Evolutionary conservation across 805 yeast genomes (phyloP).

Genomic region (Suhomyces xylopsoci): DNA sequence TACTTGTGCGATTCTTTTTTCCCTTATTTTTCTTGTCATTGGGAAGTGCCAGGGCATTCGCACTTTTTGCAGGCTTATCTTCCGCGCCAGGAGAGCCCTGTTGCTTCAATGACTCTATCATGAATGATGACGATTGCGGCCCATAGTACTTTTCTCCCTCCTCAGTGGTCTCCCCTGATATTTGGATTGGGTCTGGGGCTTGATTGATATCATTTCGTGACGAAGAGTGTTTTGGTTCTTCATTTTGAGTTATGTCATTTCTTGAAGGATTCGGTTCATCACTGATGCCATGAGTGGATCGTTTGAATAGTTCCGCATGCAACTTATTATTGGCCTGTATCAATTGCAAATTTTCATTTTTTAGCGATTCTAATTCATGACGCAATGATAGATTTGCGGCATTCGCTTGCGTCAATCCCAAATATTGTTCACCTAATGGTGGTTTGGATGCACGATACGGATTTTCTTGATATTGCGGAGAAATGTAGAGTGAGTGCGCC

Average conservation of each 20-base stretch:
- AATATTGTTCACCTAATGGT: neutral
- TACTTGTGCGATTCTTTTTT: neutral
- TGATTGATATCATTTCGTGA: neutral
- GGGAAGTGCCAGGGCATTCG: neutral
- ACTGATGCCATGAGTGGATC: neutral
- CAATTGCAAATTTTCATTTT: slow-evolving; percentile 18
- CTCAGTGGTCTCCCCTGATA: slow-evolving; percentile 38
- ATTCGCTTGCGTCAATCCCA: neutral
- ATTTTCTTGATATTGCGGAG: neutral
- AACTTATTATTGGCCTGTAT: slow-evolving; percentile 18
- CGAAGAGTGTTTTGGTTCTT: neutral
- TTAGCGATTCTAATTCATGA: slow-evolving; percentile 17
- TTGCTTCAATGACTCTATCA: slow-evolving; percentile 38
- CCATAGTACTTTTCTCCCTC: slow-evolving; percentile 47
- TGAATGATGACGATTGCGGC: slow-evolving; percentile 47
- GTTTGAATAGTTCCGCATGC: slow-evolving; percentile 10
- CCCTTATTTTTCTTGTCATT: neutral
- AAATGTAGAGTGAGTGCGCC: neutral
- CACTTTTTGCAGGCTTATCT: neutral
- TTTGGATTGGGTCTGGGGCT: slow-evolving; percentile 9
- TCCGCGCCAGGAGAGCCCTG: slow-evolving; percentile 25
- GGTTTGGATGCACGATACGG: neutral
- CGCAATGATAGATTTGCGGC: neutral
- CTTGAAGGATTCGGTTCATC: neutral
- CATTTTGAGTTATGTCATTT: neutral